A percentile compares a stretch with the other conserved stretches of the same genome.
Evolutionary conservation across 75 land plant species (phyloP).

Genomic region (Adiantum capillusveneris): DNA sequence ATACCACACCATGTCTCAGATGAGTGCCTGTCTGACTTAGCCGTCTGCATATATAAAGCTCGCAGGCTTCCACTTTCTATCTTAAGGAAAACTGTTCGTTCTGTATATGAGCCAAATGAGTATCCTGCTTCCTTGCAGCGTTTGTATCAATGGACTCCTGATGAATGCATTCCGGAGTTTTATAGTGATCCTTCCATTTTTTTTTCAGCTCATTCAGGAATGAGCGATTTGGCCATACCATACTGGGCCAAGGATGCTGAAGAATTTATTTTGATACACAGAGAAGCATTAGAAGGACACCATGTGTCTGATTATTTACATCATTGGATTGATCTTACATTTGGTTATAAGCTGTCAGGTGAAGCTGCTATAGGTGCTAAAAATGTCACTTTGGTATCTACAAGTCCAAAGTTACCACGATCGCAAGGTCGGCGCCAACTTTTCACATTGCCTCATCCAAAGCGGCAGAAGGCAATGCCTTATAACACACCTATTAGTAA

Average conservation of each 20-base stretch:
- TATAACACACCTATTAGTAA: too few species aligned
- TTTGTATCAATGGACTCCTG: constrained; percentile 95
- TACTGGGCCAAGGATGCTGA: constrained; percentile 69
- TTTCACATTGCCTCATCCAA: constrained; percentile 70
- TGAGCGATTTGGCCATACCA: constrained; percentile 80
- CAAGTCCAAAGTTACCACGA: constrained; percentile 46
- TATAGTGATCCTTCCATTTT: constrained; percentile 77
- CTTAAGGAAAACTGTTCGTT: constrained; percentile 73
- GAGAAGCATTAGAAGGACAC: constrained; percentile 68
- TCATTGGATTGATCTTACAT: constrained; percentile 91
- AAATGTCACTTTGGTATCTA: constrained; percentile 66
- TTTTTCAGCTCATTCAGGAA: constrained; percentile 60
- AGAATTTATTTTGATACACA: constrained; percentile 71
- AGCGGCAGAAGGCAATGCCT: constrained; percentile 14
- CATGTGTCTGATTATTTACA: constrained; percentile 64
- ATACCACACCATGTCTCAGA: constrained; percentile 92
- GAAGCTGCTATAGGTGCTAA: constrained; percentile 73
- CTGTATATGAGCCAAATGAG: constrained; percentile 95
- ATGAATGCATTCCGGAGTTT: constrained; percentile 94
- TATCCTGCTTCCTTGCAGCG: constrained; percentile 93
- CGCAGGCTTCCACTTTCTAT: constrained; percentile 72
- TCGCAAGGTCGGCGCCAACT: constrained; percentile 75
- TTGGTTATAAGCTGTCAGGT: constrained; percentile 88
- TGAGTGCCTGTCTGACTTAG: constrained; percentile 90
- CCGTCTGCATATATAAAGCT: constrained; percentile 94